Evolutionary conservation across 345 rosid genomes (phyloP), one percentile per base, ranked within the genome.

Genomic region (Noccaea caerulescens): DNA sequence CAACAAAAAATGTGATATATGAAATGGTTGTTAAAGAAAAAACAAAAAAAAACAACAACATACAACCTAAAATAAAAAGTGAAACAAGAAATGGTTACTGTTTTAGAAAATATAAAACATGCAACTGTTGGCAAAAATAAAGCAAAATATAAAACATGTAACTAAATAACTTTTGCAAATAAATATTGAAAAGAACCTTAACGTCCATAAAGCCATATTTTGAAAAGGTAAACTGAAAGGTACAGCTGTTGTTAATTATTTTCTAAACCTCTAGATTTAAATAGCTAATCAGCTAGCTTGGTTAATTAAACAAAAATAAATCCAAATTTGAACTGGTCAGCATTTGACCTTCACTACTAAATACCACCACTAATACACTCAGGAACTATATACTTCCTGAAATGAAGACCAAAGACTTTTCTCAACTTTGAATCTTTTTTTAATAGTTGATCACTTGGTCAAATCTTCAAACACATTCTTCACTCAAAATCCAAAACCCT

Each of bases 381-480:
- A 9, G 27, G 5, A 37, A 52, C 69, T 20, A 8, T 5, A 20
- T 41, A 53, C 33, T 37, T 49, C 69, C 60, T 7, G 3, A 27
- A 71, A 72, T 66, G 38, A 54, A 63, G 92, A 89, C 94, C 94
- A 77, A 70, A 71, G 98, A 92, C 96, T 62, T 66, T 72, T 73
- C 72, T 53, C 59, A 39, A 11, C 27, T 65, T 66, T 73, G 77
- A 73, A 73, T 57, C 13, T 41, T 51, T 23, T 11, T 33, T 10
- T 37, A 38, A 59, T 23, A 6, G 27, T 58, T 38, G 33, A 8
- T 47, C 18, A 13, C n/a, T 62, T 71, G 51, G 88, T 87, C 92
- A 86, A 87, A 84, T 69, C 74, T 68, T 81, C 80, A 64, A 71
- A 68, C 79, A 45, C 54, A 61, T 18, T 38, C 70, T 58, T 56